These are phyloP conservation scores for Bryoglossum gracile DNA, from an alignment of 495 filamentous ascomycete species.

Conservation along the genomic window DNA sequence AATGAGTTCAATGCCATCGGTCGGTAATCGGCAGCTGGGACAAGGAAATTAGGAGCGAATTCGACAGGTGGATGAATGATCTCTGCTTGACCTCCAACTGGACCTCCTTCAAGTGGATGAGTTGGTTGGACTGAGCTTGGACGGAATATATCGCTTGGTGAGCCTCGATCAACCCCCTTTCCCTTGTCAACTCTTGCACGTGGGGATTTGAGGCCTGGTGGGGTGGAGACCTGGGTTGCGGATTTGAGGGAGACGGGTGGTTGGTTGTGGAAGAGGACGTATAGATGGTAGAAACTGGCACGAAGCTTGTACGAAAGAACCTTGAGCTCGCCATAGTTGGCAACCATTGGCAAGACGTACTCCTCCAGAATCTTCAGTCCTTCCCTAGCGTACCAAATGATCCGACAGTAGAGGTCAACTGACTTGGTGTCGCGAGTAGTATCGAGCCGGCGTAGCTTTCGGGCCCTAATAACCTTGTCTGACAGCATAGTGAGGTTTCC, in stretches of 20 bases:
- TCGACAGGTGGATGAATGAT: conserved; percentile 11
- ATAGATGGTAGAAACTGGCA: conserved; percentile 93
- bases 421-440: conserved; percentile 71
- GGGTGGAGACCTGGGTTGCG: conserved; percentile 18
- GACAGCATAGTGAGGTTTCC: conserved; percentile 86
- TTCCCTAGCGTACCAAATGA: conserved; percentile 92
- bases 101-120: conserved; percentile 39
- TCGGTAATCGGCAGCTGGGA: conserved; percentile 76
- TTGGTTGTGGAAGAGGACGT: conserved; percentile 87
- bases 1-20: conserved; percentile 75
- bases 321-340: conserved; percentile 63
- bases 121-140: conserved; percentile 35
- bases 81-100: conserved; percentile 28
- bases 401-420: conserved; percentile 80
- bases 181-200: conserved; percentile 24
- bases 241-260: conserved; percentile 33
- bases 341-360: conserved; percentile 75
- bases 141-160: conserved; percentile 16
- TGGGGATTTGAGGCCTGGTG: conserved; percentile 25
- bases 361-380: conserved; percentile 80
- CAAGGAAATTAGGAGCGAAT: conserved; percentile 55
- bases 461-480: conserved; percentile 72
- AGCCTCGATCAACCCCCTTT: conserved; percentile 20
- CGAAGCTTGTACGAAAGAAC: conserved; percentile 87
- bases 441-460: conserved; percentile 77